A percentile compares a stretch with the other conserved stretches of the same genome.
phyloP scores from a whole-genome alignment of 345 rosid genomes.

The Gossypium longicalyx region DNA sequence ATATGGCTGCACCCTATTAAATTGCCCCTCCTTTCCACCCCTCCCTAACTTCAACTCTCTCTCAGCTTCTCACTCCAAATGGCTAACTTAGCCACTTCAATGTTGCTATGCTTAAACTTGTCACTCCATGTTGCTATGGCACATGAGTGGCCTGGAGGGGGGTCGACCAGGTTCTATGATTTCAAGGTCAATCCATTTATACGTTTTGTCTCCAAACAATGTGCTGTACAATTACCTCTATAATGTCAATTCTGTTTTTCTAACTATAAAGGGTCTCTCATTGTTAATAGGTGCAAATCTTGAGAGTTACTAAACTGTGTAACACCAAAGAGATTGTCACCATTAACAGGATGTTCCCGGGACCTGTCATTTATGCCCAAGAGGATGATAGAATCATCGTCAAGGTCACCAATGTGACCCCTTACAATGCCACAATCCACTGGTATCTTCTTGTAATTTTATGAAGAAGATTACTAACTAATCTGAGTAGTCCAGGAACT shows the following conservation, averaged over 20 bases:
- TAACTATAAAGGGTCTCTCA: neutral
- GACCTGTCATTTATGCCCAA: constrained; percentile 66
- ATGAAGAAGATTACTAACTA: neutral
- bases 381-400: constrained; percentile 66
- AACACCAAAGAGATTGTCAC: constrained; percentile 55
- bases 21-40: constrained; percentile 7
- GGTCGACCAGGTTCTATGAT: constrained; percentile 64
- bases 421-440: constrained; percentile 74
- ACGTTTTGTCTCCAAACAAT: neutral
- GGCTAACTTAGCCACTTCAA: constrained; percentile 29
- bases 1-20: constrained; percentile 18
- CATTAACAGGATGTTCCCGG: constrained; percentile 68
- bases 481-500: neutral
- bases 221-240: neutral
- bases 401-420: constrained; percentile 66
- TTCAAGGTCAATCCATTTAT: constrained; percentile 46
- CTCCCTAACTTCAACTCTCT: constrained; percentile 13
- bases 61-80: constrained; percentile 22
- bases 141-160: constrained; percentile 29
- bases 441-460: constrained; percentile 38
- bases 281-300: constrained; percentile 51
- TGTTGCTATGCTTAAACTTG: constrained; percentile 30
- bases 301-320: constrained; percentile 55
- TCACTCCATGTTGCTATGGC: constrained; percentile 24
- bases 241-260: neutral